Evolutionary conservation across 768 basidiomycete species (phyloP).

Genomic region (Tricholoma hemisulphureum): DNA sequence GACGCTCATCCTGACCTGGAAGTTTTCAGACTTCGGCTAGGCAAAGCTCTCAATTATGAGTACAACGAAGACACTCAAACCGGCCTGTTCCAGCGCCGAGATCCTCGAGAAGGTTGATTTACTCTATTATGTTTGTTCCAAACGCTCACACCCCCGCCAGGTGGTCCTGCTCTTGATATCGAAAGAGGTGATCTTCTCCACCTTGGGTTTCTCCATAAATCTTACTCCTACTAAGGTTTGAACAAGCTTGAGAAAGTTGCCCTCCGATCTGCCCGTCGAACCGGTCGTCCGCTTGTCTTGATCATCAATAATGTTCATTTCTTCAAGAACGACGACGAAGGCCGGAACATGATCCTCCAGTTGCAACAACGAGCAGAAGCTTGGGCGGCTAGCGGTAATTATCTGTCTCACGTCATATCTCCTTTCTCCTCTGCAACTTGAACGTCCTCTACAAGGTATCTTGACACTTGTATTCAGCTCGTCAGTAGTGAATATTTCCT

Average conservation of each 20-base stretch:
- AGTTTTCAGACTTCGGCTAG: constrained; percentile 81
- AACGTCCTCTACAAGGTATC: constrained; percentile 46
- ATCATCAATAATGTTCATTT: constrained; percentile 79
- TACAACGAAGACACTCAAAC: constrained; percentile 82
- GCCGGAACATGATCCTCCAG: constrained; percentile 76
- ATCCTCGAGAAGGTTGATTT: constrained; percentile 72
- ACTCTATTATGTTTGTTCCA: not conserved
- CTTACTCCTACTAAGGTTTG: constrained; percentile 46
- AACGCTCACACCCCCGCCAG: constrained; percentile 27
- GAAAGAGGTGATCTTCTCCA: constrained; percentile 57
- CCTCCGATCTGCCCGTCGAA: constrained; percentile 53
- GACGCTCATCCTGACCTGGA: constrained; percentile 87
- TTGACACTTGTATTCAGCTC: constrained; percentile 77
- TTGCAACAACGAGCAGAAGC: constrained; percentile 83
- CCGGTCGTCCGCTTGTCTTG: constrained; percentile 70
- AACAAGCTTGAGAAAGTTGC: constrained; percentile 89
- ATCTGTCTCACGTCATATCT: not conserved
- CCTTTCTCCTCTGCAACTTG: constrained; percentile 5
- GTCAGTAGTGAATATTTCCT: constrained; percentile 37
- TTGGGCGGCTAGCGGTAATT: constrained; percentile 77
- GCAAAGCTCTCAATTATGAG: constrained; percentile 84
- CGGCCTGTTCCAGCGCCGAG: constrained; percentile 75
- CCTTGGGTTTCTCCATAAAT: not conserved
- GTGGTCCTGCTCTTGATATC: constrained; percentile 77
- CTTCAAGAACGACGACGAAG: constrained; percentile 75